Conservation (phyloP, 1,139 yeast species). For the Trichomonascaceae sp. region DNA sequence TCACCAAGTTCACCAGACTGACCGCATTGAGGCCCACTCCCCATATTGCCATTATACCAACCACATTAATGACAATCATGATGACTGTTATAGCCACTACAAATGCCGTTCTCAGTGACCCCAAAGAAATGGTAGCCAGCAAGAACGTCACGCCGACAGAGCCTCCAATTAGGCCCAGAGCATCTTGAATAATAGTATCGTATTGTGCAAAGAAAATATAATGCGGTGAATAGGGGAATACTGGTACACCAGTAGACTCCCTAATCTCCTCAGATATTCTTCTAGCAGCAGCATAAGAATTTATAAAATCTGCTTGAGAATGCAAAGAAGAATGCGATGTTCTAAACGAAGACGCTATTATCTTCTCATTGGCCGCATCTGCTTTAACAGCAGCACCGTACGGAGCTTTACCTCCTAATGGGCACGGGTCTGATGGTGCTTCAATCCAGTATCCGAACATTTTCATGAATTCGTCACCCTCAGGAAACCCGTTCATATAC, state of each 20-base stretch:
- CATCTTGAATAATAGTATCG: constrained; percentile 50
- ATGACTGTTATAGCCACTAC: constrained; percentile 54
- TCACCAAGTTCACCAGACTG: constrained; percentile 77
- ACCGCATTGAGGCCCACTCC: constrained; percentile 81
- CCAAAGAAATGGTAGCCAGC: constrained; percentile 54
- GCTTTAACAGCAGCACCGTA: constrained; percentile 57
- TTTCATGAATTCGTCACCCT: constrained; percentile 63
- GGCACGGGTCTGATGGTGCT: constrained; percentile 84
- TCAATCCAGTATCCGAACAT: constrained; percentile 78
- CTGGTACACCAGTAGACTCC: constrained; percentile 41
- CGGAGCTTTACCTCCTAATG: constrained; percentile 93
- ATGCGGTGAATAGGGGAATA: constrained; percentile 89
- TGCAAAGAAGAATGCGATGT: constrained; percentile 76
- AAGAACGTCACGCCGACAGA: constrained; percentile 55
- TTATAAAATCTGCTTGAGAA: constrained; percentile 78
- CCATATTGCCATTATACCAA: constrained; percentile 74
- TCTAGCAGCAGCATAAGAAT: constrained; percentile 69
- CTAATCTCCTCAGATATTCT: constrained; percentile 60
- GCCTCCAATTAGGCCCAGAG: constrained; percentile 48
- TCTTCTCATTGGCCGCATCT: constrained; percentile 34
- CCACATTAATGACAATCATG: constrained; percentile 64
- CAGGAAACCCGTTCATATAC: constrained; percentile 80
- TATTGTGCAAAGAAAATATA: constrained; percentile 92
- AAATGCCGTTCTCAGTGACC: constrained; percentile 56
- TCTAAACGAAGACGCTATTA: constrained; percentile 63